Conservation (phyloP, 202 grass and related monocot genomes). For the Schoenoplectus triqueter region DNA sequence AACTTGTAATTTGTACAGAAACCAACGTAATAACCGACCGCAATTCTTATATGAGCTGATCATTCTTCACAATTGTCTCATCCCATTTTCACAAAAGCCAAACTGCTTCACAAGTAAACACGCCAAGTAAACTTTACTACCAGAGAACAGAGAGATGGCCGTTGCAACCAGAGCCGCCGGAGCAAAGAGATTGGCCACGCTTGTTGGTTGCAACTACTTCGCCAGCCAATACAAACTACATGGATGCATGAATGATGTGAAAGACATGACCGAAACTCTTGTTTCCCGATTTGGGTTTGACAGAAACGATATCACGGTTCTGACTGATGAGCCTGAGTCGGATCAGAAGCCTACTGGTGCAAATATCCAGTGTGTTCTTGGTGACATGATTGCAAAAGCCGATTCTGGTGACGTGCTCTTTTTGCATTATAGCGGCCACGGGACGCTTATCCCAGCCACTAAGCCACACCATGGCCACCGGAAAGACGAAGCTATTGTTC, state of each 20-base stretch:
- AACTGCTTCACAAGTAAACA: conserved; percentile 14
- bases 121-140: conserved; percentile 13
- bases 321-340: conserved; percentile 51
- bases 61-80: conserved; percentile 8
- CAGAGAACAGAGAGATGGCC: conserved; percentile 9
- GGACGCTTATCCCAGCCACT: conserved; percentile 60
- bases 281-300: conserved; percentile 58
- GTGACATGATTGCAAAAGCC: conserved; percentile 62
- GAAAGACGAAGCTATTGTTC: conserved; percentile 75
- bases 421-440: conserved; percentile 86
- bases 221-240: conserved; percentile 49
- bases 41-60: conserved; percentile 13
- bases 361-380: conserved; percentile 58
- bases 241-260: conserved; percentile 91
- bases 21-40: neutral
- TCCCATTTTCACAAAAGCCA: neutral
- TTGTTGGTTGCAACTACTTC: conserved; percentile 80
- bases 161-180: neutral
- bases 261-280: conserved; percentile 53
- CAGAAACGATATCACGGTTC: conserved; percentile 46
- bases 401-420: conserved; percentile 65
- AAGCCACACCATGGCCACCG: conserved; percentile 35
- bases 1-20: neutral
- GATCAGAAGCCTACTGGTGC: conserved; percentile 56
- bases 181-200: conserved; percentile 47